Evolutionary conservation across 805 yeast genomes (phyloP), one percentile per base, ranked within the genome.

Genomic region (Ogataea saltuana): DNA sequence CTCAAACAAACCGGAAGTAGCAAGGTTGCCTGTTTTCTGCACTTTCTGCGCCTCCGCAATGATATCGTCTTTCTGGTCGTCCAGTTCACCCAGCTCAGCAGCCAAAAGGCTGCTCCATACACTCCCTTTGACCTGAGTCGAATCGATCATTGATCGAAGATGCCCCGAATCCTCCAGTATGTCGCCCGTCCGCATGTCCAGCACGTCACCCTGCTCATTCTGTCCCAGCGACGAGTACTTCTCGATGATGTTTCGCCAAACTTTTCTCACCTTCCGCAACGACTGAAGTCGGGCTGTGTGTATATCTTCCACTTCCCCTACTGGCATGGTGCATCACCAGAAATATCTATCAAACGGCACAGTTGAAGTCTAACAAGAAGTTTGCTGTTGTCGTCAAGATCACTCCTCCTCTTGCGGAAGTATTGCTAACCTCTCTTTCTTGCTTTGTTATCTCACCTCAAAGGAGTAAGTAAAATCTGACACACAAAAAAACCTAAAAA

Each of bases 131-230:
- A 50, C 33, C 13, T 46, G 34, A 4, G 43, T 30, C 2, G 59
- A 51, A 41, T 48, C 55, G 21, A 35, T 44, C 44, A 83, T 53
- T 2, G 81, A 74, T 44, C 75, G 63, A 17, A 86, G 53, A 60
- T 86, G 95, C 2, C 95, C 95, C 40, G 77, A 73, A 53, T 86
- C 89, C 23, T 68, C 75, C 1, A 81, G 60, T 1, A 86, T 74
- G 43, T 74, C 69, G 0, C 91, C 90, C 0, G 88, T 79, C 8
- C 59, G 56, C 17, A 86, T 54, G 57, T 86, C 89, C n/a, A 82
- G 64, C 18, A 80, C 70, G 57, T 82, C 89, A 28, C 85, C 83
- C 41, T 80, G 81, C 13, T 68, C 68, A 4, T 68, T 66, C 25
- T 74, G 74, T 39, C 71, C 71, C 37, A 77, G 71, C 3, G 48